Conservation (phyloP, 305 asterid genomes). For the Lippia alba region DNA sequence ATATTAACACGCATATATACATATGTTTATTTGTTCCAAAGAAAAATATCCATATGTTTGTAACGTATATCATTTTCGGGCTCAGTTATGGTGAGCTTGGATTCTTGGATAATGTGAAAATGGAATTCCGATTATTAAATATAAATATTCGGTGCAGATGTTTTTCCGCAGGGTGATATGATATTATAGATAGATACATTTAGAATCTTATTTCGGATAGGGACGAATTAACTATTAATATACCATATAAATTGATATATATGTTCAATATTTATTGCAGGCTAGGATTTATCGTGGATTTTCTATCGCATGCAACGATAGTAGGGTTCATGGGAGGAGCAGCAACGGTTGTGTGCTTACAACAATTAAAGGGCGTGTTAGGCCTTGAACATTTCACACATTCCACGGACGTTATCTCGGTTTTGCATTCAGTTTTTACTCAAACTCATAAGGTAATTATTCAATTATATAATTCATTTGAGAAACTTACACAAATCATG, state of each 20-base stretch:
- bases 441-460: slow-evolving; percentile 73
- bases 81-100: too few relatives aligned
- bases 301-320: slow-evolving; percentile 93
- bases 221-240: background rate
- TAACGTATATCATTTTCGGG: too few relatives aligned
- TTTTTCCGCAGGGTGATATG: too few relatives aligned
- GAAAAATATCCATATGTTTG: too few relatives aligned
- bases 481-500: too few relatives aligned
- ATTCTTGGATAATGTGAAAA: too few relatives aligned
- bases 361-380: slow-evolving; percentile 73
- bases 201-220: background rate
- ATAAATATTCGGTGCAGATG: too few relatives aligned
- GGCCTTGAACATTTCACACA: slow-evolving; percentile 89
- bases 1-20: too few relatives aligned
- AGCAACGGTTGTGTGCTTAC: slow-evolving; percentile 87
- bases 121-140: too few relatives aligned
- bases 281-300: slow-evolving; percentile 93
- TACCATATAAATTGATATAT: background rate
- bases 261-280: slow-evolving; percentile 37
- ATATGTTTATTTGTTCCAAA: too few relatives aligned
- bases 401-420: slow-evolving; percentile 74
- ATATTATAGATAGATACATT: too few relatives aligned
- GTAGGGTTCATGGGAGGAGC: slow-evolving; percentile 98
- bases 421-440: slow-evolving; percentile 70
- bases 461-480: too few relatives aligned